Percentiles rank a stretch among this genome's conserved stretches.
Conservation (phyloP, 1,139 yeast genomes). For the Pichia kudriavzevii region DNA sequence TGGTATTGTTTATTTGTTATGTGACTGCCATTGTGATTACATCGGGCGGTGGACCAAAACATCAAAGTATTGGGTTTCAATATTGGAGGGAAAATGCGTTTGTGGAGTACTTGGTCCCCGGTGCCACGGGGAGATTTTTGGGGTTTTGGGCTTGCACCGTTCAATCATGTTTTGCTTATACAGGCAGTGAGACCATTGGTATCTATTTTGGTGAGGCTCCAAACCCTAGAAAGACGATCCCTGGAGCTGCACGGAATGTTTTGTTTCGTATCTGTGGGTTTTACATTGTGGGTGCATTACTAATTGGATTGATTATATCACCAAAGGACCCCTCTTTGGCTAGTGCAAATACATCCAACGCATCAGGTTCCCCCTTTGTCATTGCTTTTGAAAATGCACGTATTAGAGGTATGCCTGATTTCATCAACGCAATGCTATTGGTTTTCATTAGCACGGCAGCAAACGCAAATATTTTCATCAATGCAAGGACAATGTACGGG, state of each 20-base stretch:
- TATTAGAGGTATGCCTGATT: conserved; percentile 40
- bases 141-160: conserved; percentile 74
- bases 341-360: conserved; percentile 31
- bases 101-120: too few relatives aligned
- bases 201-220: conserved; percentile 80
- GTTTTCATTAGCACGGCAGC: conserved; percentile 61
- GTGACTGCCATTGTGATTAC: conserved; percentile 57
- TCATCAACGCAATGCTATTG: conserved; percentile 61
- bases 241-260: conserved; percentile 60
- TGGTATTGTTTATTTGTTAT: conserved; percentile 56
- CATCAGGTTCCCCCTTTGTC: conserved; percentile 44
- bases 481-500: conserved; percentile 72
- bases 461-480: conserved; percentile 65
- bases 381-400: conserved; percentile 43
- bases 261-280: conserved; percentile 60
- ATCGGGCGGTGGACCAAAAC: conserved; percentile 57
- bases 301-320: conserved; percentile 50
- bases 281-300: conserved; percentile 46
- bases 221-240: conserved; percentile 58
- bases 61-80: conserved; percentile 49
- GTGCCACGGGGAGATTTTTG: conserved; percentile 53
- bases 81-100: conserved; percentile 50
- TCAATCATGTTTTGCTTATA: conserved; percentile 76
- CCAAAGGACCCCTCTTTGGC: conserved; percentile 44
- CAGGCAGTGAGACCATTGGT: conserved; percentile 73